Base-by-base conservation (phyloP, 805 yeast genomes). In the Cyberlindnera sargentensis region DNA sequence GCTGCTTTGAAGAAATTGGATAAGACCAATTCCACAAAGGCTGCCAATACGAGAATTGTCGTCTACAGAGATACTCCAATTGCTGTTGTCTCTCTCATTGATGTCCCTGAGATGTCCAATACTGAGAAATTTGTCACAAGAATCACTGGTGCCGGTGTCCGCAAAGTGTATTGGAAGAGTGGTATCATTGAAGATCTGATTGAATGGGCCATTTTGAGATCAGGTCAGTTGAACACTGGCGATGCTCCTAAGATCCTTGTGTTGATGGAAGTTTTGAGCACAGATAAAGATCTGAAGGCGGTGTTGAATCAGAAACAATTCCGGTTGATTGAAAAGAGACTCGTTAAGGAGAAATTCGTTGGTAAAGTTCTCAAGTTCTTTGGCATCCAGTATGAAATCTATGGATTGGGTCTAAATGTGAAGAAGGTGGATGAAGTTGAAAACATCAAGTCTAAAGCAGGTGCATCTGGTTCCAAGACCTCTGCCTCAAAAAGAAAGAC, bases 61-160 rank as follows among this genome's bases (percentile, higher is more conserved):
- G 58, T 75, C 15, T 84, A 84, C 64, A 75, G 90, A 56, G 75
- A 75, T n/a, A 67, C 80, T 1, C 90, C 93, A 15, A 79, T 85
- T 56, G 88, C 89, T 0, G 66, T 80, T 32, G 66, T 74, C 29
- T 71, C 81, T 1, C 46, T 67, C 8, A 65, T 73, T 37, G 70
- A 68, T 36, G 58, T 64, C 34, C 67, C 72, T n/a, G 67, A 70
- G 8, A 54, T 69, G 39, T 64, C 73, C 0, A 60, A 70, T 7
- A 62, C 63, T 25, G 63, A 67, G 11, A 62, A 68, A 27, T 70
- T 74, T 48, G 70, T 69, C 23, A 75, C 82, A 46, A 71, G 67
- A 31, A 77, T 82, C 38, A 68, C 80, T 5, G 75, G 80, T 6
- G 55, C 77, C 20, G 84, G 84, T 45, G 76, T 82, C 37, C 75